Evolutionary conservation across 2,329 filamentous ascomycete genomes (phyloP).

Genomic region (Teratosphaeria epicoccoides): DNA sequence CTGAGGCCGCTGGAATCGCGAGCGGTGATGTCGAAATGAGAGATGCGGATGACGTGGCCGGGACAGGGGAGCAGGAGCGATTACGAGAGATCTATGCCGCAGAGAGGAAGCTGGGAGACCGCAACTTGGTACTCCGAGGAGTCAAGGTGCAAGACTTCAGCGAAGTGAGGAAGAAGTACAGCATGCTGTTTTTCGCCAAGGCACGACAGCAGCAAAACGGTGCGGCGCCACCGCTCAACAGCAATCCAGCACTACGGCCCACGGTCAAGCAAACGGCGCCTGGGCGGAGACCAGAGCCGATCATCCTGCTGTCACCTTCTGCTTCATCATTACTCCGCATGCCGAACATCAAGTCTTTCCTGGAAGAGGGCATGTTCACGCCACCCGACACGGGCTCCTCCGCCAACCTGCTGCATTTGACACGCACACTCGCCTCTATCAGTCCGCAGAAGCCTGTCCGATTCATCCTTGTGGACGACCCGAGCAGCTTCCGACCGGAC

Average conservation of each 20-base stretch:
- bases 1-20: constrained; percentile 34
- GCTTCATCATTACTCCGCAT: constrained; percentile 90
- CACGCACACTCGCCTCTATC: constrained; percentile 61
- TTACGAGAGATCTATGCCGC: constrained; percentile 82
- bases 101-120: constrained; percentile 83
- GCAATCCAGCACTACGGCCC: constrained; percentile 27
- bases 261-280: constrained; percentile 25
- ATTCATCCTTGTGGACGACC: constrained; percentile 90
- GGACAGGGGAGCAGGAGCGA: constrained; percentile 65
- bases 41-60: constrained; percentile 32
- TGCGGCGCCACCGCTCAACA: constrained; percentile 34
- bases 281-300: constrained; percentile 57
- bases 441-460: constrained; percentile 64
- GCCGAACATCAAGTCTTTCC: constrained; percentile 90
- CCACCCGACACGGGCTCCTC: constrained; percentile 47
- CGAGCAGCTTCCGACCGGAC: constrained; percentile 92
- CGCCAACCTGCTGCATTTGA: constrained; percentile 75
- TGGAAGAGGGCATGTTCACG: constrained; percentile 71
- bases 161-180: constrained; percentile 72
- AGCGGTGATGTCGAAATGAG: constrained; percentile 29
- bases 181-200: constrained; percentile 22
- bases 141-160: constrained; percentile 90
- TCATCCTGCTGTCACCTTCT: constrained; percentile 92
- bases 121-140: constrained; percentile 77
- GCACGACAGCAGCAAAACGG: constrained; percentile 34